These are phyloP conservation scores for Sarocladium strictum DNA, from an alignment of 2,329 filamentous ascomycete species.

Conservation along the genomic window DNA sequence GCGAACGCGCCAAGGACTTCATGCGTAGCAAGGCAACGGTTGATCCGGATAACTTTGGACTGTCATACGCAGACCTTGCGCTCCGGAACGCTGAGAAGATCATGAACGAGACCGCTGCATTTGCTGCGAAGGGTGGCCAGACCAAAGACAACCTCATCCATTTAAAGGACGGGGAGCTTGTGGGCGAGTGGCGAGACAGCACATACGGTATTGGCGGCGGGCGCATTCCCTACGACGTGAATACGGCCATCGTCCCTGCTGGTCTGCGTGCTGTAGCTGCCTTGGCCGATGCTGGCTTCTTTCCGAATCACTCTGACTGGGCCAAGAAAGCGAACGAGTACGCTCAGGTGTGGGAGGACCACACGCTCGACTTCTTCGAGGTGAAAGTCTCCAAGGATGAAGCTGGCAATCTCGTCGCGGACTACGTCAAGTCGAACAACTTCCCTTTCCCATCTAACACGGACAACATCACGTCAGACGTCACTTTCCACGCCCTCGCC, in stretches of 20 bases:
- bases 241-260: conserved; percentile 56
- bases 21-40: conserved; percentile 39
- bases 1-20: conserved; percentile 26
- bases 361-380: conserved; percentile 52
- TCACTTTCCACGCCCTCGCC: conserved; percentile 46
- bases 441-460: conserved; percentile 29
- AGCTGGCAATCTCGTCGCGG: conserved; percentile 39
- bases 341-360: conserved; percentile 57
- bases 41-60: conserved; percentile 41
- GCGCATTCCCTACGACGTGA: conserved; percentile 60
- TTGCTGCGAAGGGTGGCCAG: conserved; percentile 40
- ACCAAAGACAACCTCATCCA: conserved; percentile 49
- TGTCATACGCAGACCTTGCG: conserved; percentile 48
- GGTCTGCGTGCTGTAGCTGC: conserved; percentile 52
- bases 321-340: conserved; percentile 36
- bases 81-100: conserved; percentile 51
- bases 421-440: conserved; percentile 30
- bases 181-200: conserved; percentile 60
- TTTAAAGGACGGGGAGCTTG: conserved; percentile 45
- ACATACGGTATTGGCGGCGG: conserved; percentile 54
- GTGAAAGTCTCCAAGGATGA: conserved; percentile 31
- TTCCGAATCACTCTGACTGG: conserved; percentile 43
- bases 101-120: conserved; percentile 48
- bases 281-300: conserved; percentile 44
- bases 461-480: conserved; percentile 28